A percentile compares a stretch with the other conserved stretches of the same genome.
Conservation (phyloP, 768 basidiomycete species). For the Xerocomus spinulosus region DNA sequence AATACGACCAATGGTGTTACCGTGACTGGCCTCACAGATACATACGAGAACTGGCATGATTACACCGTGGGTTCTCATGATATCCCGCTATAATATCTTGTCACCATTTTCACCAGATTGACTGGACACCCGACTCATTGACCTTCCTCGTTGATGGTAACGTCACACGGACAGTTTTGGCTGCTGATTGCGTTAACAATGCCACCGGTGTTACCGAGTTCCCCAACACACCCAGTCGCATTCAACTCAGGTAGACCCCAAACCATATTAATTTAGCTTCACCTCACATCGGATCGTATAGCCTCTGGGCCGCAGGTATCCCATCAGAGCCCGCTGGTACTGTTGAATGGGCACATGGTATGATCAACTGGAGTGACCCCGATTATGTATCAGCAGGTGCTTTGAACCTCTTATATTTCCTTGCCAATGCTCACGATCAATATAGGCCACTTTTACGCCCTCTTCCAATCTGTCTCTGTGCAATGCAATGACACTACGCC, state of each 20-base stretch:
- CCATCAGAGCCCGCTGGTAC: slow-evolving; percentile 57
- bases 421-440: not conserved
- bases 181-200: slow-evolving; percentile 50
- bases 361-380: slow-evolving; percentile 78
- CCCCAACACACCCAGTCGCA: slow-evolving; percentile 74
- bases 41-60: slow-evolving; percentile 68
- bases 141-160: slow-evolving; percentile 69
- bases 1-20: slow-evolving; percentile 46
- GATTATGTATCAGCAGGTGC: slow-evolving; percentile 67
- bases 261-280: not conserved
- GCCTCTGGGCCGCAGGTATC: slow-evolving; percentile 84
- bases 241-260: slow-evolving; percentile 64
- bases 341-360: slow-evolving; percentile 73
- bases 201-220: slow-evolving; percentile 54
- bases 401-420: not conserved
- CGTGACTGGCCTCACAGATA: slow-evolving; percentile 51
- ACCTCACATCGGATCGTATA: slow-evolving; percentile 12
- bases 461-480: slow-evolving; percentile 57
- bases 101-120: slow-evolving; percentile 45
- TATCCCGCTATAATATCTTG: not conserved
- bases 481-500: slow-evolving; percentile 52
- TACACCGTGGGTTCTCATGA: slow-evolving; percentile 51
- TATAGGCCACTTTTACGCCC: slow-evolving; percentile 65
- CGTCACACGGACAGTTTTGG: slow-evolving; percentile 62
- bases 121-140: slow-evolving; percentile 71